Base-by-base conservation (phyloP, 2,329 filamentous ascomycete genomes). In the Cladosporium sp. region DNA sequence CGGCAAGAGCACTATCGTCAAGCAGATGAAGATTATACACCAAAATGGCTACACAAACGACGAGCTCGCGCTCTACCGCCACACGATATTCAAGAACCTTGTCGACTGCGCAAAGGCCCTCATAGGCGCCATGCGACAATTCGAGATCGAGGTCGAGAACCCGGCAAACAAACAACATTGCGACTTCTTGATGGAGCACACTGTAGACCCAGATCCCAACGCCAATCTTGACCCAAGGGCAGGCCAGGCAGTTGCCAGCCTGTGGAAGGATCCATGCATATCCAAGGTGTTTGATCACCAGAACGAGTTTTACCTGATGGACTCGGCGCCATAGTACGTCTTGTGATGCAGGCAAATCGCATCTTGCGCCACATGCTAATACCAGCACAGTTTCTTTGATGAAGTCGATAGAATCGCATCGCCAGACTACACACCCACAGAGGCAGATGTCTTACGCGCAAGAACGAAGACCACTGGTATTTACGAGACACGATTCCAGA, bases 1-100 rank as follows among this genome's bases (percentile, higher is more conserved):
- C 80, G 95, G 95, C 72, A 99, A 99, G 81, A 98, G 95, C 66
- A 99, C 95, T 11, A 98, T 99, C 74, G 95, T 99, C 72, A 99
- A 99, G 81, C 95, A 99, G 84, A 99, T 99, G 95, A 99, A 98
- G 82, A 99, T 99, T 73, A 98, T 99, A 76, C 95, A 99, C 77
- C 90, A 98, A 74, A 97, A 97, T 81, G 95, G 95, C 67, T 99
- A 99, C 80, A 93, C 92, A 12, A 88, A 92, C 71, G 94, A 98
- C 74, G 95, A 99, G 80, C 85, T 98, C 59, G 91, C 91, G 74
- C 90, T 97, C 77, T 98, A 98, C 82, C 91, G 95, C 67, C 88
- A 96, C 68, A 98, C 95, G 37, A 93, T 99, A 67, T 99, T 96
- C 84, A 99, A 99, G 82, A 99, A 99, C 78, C 85, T 99, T 67